Percentiles rank a stretch among this genome's conserved stretches.
Evolutionary conservation across 495 filamentous ascomycete species (phyloP).

Genomic region (Lophiostoma macrostomum): DNA sequence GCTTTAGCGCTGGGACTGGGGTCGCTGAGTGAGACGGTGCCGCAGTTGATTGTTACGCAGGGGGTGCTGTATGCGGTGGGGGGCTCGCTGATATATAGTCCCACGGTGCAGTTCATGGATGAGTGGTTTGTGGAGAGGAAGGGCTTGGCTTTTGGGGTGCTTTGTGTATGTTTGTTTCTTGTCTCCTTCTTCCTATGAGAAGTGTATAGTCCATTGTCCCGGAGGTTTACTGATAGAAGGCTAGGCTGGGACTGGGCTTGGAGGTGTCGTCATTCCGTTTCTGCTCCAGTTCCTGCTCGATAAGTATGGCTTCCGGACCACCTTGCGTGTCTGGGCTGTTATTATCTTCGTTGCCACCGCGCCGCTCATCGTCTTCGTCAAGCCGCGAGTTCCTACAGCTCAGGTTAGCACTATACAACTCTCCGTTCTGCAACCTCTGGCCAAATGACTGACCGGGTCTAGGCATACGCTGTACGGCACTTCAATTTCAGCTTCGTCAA

Average conservation of each 20-base stretch:
- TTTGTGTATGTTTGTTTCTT: constrained; percentile 41
- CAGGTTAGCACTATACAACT: no score
- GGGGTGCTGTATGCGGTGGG: constrained; percentile 53
- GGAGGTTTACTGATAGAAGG: neutral
- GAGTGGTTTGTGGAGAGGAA: constrained; percentile 56
- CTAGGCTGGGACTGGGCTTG: constrained; percentile 45
- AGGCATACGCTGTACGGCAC: constrained; percentile 5
- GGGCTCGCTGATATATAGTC: constrained; percentile 48
- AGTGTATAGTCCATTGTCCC: neutral
- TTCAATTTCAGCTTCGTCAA: constrained; percentile 34
- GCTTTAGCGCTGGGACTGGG: constrained; percentile 37
- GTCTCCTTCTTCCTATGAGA: neutral
- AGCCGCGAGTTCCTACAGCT: constrained; percentile 32
- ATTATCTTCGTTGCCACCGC: constrained; percentile 42
- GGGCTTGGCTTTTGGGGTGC: constrained; percentile 56
- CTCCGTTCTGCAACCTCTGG: no score
- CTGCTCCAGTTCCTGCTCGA: constrained; percentile 46
- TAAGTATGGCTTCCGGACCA: constrained; percentile 54
- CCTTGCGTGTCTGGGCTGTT: constrained; percentile 52
- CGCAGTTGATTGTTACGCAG: constrained; percentile 52
- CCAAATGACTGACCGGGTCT: no score
- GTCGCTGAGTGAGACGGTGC: constrained; percentile 46
- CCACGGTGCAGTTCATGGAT: constrained; percentile 51
- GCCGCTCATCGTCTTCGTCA: constrained; percentile 51
- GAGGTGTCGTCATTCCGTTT: constrained; percentile 43